Evolutionary conservation across 2,329 filamentous ascomycete species (phyloP).

Genomic region (Fusarium hostae): DNA sequence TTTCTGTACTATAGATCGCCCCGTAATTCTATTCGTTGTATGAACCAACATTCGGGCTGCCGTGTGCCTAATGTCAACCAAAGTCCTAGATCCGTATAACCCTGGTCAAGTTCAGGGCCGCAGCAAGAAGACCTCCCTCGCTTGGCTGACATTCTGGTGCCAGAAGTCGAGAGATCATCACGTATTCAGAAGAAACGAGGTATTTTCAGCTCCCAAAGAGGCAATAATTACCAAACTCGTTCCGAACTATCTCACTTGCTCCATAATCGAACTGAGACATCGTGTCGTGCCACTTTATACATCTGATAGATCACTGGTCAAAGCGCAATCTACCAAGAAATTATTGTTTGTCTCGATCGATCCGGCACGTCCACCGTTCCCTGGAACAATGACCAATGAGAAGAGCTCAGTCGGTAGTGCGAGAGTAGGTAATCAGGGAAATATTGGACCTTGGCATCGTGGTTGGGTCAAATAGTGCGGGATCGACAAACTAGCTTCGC

Average conservation of each 20-base stretch:
- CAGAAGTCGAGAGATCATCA: not conserved
- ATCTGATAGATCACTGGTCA: not conserved
- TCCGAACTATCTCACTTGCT: not conserved
- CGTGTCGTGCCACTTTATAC: not conserved
- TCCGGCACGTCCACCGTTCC: not conserved
- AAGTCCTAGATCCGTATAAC: not conserved
- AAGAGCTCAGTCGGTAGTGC: not conserved
- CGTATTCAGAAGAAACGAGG: not conserved
- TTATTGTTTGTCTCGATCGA: constrained; percentile 1
- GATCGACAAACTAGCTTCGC: constrained; percentile 3
- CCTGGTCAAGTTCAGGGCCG: not conserved
- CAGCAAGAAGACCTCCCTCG: not conserved
- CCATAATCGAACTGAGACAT: constrained; percentile 11
- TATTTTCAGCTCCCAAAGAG: not conserved
- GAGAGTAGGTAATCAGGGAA: not conserved
- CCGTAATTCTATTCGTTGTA: not conserved
- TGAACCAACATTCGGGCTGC: not conserved
- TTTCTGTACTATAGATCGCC: not conserved
- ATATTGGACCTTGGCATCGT: not conserved
- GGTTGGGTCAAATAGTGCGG: not conserved
- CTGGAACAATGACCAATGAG: not conserved
- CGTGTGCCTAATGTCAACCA: not conserved
- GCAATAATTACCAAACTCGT: not conserved
- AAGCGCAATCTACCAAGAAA: not conserved
- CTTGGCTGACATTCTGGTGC: not conserved